phyloP scores from a whole-genome alignment of 352 stramenopile genomes.

The Phytophthora ohioensis region DNA sequence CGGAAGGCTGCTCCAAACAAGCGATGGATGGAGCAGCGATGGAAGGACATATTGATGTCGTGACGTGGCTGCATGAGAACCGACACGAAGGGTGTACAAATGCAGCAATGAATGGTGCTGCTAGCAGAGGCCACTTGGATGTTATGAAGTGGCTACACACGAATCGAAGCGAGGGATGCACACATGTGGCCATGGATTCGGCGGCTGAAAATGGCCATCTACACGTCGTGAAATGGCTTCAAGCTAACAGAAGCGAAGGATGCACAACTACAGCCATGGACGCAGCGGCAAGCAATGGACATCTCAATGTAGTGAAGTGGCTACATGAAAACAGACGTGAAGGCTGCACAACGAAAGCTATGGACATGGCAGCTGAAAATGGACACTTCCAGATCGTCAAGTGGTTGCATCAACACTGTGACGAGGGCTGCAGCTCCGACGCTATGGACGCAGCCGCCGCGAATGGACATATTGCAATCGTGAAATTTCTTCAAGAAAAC shows the following conservation, averaged over 20 bases:
- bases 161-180: slow-evolving; percentile 53
- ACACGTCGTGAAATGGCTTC: slow-evolving; percentile 53
- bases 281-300: slow-evolving; percentile 29
- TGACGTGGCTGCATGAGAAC: slow-evolving; percentile 50
- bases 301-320: slow-evolving; percentile 42
- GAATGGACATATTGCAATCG: slow-evolving; percentile 32
- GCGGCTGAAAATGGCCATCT: slow-evolving; percentile 51
- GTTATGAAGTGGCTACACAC: slow-evolving; percentile 61
- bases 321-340: slow-evolving; percentile 39
- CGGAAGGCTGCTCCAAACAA: slow-evolving; percentile 29
- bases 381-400: slow-evolving; percentile 44
- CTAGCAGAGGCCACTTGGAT: slow-evolving; percentile 49
- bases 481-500: slow-evolving; percentile 40
- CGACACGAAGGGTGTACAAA: slow-evolving; percentile 52
- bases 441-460: slow-evolving; percentile 36
- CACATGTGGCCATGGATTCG: slow-evolving; percentile 50
- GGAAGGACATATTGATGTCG: slow-evolving; percentile 40
- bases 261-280: slow-evolving; percentile 41
- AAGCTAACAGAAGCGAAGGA: slow-evolving; percentile 46
- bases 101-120: slow-evolving; percentile 58
- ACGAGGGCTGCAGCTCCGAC: slow-evolving; percentile 36
- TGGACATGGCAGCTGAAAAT: slow-evolving; percentile 39
- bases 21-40: slow-evolving; percentile 45
- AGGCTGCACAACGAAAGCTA: slow-evolving; percentile 34
- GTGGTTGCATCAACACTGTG: slow-evolving; percentile 34